These are phyloP conservation scores for Melastoma candidum DNA, from an alignment of 441 rosid species.

Conservation along the genomic window DNA sequence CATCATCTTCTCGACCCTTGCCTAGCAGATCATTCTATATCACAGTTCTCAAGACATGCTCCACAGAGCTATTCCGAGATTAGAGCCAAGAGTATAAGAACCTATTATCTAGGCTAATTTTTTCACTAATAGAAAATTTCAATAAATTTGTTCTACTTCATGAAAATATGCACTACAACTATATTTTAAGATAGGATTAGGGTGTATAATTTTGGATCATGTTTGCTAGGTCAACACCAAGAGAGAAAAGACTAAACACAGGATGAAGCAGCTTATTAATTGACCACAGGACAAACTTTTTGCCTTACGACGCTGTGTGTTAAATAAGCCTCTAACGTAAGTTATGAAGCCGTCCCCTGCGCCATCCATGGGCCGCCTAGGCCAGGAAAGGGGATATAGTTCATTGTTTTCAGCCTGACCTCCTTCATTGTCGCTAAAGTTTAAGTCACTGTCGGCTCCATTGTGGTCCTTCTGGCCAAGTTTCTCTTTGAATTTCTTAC, in stretches of 20 bases:
- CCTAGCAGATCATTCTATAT: neutral
- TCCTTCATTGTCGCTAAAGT: constrained; percentile 79
- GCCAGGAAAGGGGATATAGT: constrained; percentile 59
- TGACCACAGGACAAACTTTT: constrained; percentile 58
- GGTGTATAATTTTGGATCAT: too few species aligned
- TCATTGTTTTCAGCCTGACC: constrained; percentile 48
- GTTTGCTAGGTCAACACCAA: too few species aligned
- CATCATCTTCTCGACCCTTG: neutral
- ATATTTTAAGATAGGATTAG: too few species aligned
- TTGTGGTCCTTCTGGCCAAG: constrained; percentile 47
- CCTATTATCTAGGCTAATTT: too few species aligned
- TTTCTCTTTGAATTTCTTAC: constrained; percentile 96
- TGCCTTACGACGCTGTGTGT: constrained; percentile 90
- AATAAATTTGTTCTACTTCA: too few species aligned
- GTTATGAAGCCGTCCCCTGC: constrained; percentile 99
- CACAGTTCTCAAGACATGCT: too few species aligned
- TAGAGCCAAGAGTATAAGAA: too few species aligned
- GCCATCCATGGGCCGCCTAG: constrained; percentile 87
- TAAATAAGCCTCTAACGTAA: constrained; percentile 86
- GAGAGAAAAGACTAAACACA: too few species aligned
- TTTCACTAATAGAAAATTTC: too few species aligned
- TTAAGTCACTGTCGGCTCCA: constrained; percentile 56
- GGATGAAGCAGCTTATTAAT: too few species aligned
- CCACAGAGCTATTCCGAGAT: too few species aligned
- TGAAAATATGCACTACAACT: too few species aligned